phyloP scores from a whole-genome alignment of 2,329 filamentous ascomycete genomes.

The Curvularia verruculosa region DNA sequence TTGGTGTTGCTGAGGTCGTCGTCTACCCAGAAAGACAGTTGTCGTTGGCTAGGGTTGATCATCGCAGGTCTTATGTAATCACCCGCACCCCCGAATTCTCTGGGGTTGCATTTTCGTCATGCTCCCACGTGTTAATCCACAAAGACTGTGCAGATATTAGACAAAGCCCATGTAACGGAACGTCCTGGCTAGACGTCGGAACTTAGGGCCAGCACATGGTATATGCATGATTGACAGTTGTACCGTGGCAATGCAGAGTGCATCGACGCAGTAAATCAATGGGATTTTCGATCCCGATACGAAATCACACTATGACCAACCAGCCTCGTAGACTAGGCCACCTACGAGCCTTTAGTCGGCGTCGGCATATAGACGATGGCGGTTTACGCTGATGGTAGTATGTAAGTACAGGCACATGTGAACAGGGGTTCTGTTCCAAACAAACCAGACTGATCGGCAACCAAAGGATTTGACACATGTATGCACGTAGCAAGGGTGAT shows the following conservation, averaged over 20 bases:
- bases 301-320: background rate
- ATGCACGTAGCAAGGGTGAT: background rate
- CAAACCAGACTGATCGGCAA: background rate
- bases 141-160: background rate
- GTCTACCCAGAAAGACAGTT: slow-evolving; percentile 30
- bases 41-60: slow-evolving; percentile 21
- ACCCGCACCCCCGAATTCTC: background rate
- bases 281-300: background rate
- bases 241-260: background rate
- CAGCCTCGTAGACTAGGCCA: background rate
- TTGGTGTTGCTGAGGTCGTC: slow-evolving; percentile 22
- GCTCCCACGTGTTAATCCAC: background rate
- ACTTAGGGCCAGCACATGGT: background rate
- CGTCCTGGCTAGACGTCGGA: background rate
- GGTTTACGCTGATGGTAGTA: slow-evolving; percentile 1
- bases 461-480: background rate
- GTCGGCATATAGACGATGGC: background rate
- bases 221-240: background rate
- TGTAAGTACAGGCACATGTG: background rate
- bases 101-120: background rate
- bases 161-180: background rate
- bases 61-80: slow-evolving; percentile 13
- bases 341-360: background rate
- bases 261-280: background rate
- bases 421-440: background rate